phyloP scores from a whole-genome alignment of 2,329 filamentous ascomycete species.

The Alternaria ethzedia region DNA sequence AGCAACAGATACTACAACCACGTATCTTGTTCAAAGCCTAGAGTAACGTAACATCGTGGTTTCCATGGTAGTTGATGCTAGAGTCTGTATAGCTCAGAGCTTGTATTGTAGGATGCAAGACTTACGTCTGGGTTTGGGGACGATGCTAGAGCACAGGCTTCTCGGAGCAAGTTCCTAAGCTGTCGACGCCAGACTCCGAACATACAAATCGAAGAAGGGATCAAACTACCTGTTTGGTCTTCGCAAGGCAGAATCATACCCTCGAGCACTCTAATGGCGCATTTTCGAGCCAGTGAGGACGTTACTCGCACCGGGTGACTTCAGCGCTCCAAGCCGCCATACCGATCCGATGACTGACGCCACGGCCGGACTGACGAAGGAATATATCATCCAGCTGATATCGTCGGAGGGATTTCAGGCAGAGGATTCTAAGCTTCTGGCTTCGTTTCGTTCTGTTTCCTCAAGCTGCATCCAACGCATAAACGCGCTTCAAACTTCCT shows the following conservation, averaged over 20 bases:
- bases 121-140: neutral
- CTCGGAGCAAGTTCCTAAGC: neutral
- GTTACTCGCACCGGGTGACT: neutral
- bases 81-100: neutral
- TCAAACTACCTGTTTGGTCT: neutral
- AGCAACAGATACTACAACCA: neutral
- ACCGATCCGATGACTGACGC: neutral
- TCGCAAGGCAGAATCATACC: neutral
- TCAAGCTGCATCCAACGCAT: slow-evolving; percentile 1
- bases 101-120: neutral
- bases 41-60: neutral
- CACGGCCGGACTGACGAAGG: neutral
- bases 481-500: slow-evolving; percentile 1
- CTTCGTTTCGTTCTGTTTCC: neutral
- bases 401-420: neutral
- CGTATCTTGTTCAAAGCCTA: neutral
- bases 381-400: neutral
- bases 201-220: neutral
- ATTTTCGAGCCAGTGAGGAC: neutral
- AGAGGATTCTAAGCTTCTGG: neutral
- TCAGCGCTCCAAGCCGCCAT: neutral
- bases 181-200: neutral
- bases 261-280: neutral
- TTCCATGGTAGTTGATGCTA: neutral
- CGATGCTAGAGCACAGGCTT: neutral